Conservation (phyloP, 129 eudicot species). For the Dittrichia graveolens region DNA sequence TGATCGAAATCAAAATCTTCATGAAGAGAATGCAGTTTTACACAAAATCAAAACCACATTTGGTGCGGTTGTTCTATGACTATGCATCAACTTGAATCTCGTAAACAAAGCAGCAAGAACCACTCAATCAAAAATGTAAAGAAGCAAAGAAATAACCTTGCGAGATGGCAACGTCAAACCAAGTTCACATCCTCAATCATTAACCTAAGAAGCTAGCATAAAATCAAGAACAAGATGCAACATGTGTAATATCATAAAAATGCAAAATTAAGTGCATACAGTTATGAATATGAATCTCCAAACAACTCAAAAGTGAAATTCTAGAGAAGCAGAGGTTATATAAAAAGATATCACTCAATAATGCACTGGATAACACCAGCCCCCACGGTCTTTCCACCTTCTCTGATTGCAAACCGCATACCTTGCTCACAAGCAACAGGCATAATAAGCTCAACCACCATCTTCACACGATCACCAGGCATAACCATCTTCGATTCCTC, state of each 20-base stretch:
- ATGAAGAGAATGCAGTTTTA: not conserved
- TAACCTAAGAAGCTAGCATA: conserved; percentile 38
- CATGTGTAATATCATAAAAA: conserved; percentile 48
- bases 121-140: not conserved
- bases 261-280: conserved; percentile 51
- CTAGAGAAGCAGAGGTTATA: not conserved
- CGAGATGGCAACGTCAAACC: conserved; percentile 12
- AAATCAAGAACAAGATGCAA: conserved; percentile 25
- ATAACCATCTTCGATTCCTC: conserved; percentile 93
- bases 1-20: conserved; percentile 27
- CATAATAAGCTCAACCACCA: conserved; percentile 81
- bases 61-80: not conserved
- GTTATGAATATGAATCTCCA: conserved; percentile 29
- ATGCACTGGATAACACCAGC: conserved; percentile 85
- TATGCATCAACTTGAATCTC: not conserved
- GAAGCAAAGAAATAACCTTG: not conserved
- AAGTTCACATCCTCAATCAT: conserved; percentile 35
- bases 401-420: conserved; percentile 95
- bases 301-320: conserved; percentile 33
- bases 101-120: not conserved
- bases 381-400: conserved; percentile 99
- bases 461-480: conserved; percentile 97
- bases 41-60: not conserved
- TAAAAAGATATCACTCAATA: conserved; percentile 49
- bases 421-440: conserved; percentile 89